phyloP scores from a whole-genome alignment of 2,329 filamentous ascomycete genomes.

The Sporothrix brasiliensis region DNA sequence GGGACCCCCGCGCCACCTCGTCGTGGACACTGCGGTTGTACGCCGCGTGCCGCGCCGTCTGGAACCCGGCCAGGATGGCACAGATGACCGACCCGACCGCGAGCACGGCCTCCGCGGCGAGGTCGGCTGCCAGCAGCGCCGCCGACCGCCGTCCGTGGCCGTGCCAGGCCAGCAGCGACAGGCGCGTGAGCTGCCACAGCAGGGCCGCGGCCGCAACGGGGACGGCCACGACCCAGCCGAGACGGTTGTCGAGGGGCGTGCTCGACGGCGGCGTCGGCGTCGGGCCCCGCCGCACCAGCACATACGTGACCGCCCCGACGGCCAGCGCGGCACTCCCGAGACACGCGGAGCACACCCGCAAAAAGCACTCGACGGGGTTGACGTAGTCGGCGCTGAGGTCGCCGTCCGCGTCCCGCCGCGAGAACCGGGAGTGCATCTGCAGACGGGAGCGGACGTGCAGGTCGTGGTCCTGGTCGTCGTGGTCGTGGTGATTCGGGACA shows the following conservation, averaged over 20 bases:
- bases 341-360: constrained; percentile 30
- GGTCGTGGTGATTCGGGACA: background rate
- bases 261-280: background rate
- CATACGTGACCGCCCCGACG: constrained; percentile 25
- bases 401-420: background rate
- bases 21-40: constrained; percentile 25
- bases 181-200: constrained; percentile 31
- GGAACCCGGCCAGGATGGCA: constrained; percentile 34
- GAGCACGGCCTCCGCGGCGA: constrained; percentile 26
- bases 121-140: constrained; percentile 11
- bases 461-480: background rate
- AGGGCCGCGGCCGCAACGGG: constrained; percentile 31
- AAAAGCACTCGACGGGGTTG: constrained; percentile 29
- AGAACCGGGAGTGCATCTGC: constrained; percentile 22
- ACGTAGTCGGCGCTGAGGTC: constrained; percentile 2
- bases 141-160: background rate
- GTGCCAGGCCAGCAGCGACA: constrained; percentile 18
- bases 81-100: constrained; percentile 32
- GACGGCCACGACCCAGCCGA: constrained; percentile 33
- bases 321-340: constrained; percentile 31
- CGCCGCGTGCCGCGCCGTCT: constrained; percentile 32
- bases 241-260: constrained; percentile 28
- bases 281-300: constrained; percentile 27
- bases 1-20: too few relatives aligned
- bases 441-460: constrained; percentile 23